Base-by-base conservation (phyloP, 2,329 filamentous ascomycete species). In the Trichophyton simii region DNA sequence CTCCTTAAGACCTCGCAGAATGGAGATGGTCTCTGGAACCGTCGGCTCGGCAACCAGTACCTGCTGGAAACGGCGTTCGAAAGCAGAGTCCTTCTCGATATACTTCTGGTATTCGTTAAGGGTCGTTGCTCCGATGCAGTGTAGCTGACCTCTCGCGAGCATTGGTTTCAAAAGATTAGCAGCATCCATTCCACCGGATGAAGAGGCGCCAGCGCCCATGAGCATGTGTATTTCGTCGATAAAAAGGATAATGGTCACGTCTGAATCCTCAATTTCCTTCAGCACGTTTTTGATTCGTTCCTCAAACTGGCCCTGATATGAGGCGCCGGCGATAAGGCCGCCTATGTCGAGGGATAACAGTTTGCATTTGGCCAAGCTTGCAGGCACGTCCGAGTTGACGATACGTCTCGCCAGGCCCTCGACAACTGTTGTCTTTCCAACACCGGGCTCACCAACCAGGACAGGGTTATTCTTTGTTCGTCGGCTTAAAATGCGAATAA, bases 401-500 rank as follows among this genome's bases (percentile, higher is more conserved):
- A 99, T 97, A 59, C 94, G 87, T 73, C 91, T 89, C 34, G 94
- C 94, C 63, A 99, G 82, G 69, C 94, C 94, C 78, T 99, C 94
- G 58, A 97, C 91, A 61, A 99, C 91, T 3, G 94, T 96, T 3
- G 94, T 99, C 80, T 99, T 99, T 72, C 94, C 94, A 25, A 97
- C 94, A 85, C 94, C 94, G 41, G 94, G 92, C 72, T 97, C 91
- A 78, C 94, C 94, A 66, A 99, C 97, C 66, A 99, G 83, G 57
- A 97, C 92, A 1, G 94, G 94, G 76, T 99, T 99, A 81, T 99
- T 97, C 83, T 97, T 97, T 64, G 92, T 97, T 71, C 92, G 84
- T 72, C 94, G 83, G 41, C 91, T 95, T 65, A 97, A 79, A 66
- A 97, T 97, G 62, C 92, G 86, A 67, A 97, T 85, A 25, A 96